phyloP scores from a whole-genome alignment of 805 yeast genomes.

The Spathaspora boniae region DNA sequence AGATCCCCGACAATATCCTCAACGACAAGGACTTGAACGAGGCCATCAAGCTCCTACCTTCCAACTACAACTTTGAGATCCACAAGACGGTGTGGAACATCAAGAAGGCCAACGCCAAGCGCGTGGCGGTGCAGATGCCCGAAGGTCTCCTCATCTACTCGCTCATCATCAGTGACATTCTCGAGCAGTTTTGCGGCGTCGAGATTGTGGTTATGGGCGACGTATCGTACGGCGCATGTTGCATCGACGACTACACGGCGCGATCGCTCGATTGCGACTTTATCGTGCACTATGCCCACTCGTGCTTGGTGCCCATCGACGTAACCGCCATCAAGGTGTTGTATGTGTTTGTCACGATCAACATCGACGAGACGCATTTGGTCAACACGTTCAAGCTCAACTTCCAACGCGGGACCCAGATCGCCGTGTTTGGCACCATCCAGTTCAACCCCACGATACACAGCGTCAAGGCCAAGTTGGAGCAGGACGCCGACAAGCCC shows the following conservation, averaged over 20 bases:
- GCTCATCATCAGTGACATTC: slow-evolving; percentile 82
- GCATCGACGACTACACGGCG: slow-evolving; percentile 96
- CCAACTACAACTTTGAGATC: slow-evolving; percentile 92
- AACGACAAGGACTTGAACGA: slow-evolving; percentile 78
- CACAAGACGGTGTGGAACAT: slow-evolving; percentile 96
- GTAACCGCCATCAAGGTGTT: slow-evolving; percentile 85
- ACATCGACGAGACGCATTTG: slow-evolving; percentile 79
- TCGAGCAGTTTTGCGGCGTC: slow-evolving; percentile 84
- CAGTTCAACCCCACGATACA: slow-evolving; percentile 96
- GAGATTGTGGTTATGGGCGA: slow-evolving; percentile 97
- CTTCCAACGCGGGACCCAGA: slow-evolving; percentile 56
- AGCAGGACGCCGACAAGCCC: slow-evolving; percentile 44
- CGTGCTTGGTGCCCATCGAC: slow-evolving; percentile 94
- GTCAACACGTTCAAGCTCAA: slow-evolving; percentile 72
- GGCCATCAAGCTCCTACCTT: slow-evolving; percentile 78
- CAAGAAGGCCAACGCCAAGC: slow-evolving; percentile 62
- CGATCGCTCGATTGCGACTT: slow-evolving; percentile 90
- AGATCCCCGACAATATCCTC: slow-evolving; percentile 82
- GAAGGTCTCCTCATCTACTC: slow-evolving; percentile 91
- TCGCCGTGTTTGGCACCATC: slow-evolving; percentile 92
- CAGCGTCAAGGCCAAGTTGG: slow-evolving; percentile 60
- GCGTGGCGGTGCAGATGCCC: slow-evolving; percentile 96
- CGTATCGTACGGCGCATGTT: slow-evolving; percentile 97
- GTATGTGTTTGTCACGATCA: slow-evolving; percentile 93
- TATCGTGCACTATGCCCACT: slow-evolving; percentile 94